Base-by-base conservation (phyloP, 1,284 basidiomycete species). In the Coniferiporia weirii region DNA sequence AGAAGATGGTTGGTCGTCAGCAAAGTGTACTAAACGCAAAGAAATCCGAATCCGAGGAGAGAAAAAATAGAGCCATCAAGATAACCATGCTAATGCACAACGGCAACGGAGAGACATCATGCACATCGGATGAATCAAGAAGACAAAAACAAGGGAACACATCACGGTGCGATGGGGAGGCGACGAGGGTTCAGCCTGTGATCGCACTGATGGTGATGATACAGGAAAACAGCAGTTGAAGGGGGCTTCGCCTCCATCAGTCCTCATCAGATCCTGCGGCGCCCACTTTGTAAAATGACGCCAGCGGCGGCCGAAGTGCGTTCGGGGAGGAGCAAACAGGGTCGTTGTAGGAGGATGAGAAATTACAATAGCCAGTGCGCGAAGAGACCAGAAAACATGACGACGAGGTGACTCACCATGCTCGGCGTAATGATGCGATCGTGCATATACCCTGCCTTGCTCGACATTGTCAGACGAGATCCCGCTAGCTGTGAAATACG, bases 371-470 rank as follows among this genome's bases (percentile, higher is more conserved):
- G 8, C 38, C 12, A 40, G 8, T 3, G 38, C 12, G 38, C 43
- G 38, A 32, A n/a, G 27, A 48, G 60, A 54, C 27, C 47, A 60
- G 51, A 52, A 32, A 20, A 20, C 51, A 19, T 64, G 19, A 34
- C 13, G 27, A 60, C 19, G 38, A 40, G 57, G 52, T 54, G 57
- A 74, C 90, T 68, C 71, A 93, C 93, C 92, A 97, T 95, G 67
- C 87, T 89, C 0, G 94, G 93, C 13, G 92, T 87, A 61, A 97
- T 85, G 66, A 95, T 89, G 62, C 93, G 79, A 67, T 95, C 93
- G 69, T 95, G 92, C 78, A 97, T 96, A 73, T 93, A 97, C 5
- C 93, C 95, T 17, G 92, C 91, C 53, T 95, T 83, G 68, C 91
- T 95, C 2, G 95, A 97, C 94, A 99, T 98, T 0, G 96, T 96